Conservation (phyloP, 1,284 basidiomycete genomes). For the Fomitopsis betulina region DNA sequence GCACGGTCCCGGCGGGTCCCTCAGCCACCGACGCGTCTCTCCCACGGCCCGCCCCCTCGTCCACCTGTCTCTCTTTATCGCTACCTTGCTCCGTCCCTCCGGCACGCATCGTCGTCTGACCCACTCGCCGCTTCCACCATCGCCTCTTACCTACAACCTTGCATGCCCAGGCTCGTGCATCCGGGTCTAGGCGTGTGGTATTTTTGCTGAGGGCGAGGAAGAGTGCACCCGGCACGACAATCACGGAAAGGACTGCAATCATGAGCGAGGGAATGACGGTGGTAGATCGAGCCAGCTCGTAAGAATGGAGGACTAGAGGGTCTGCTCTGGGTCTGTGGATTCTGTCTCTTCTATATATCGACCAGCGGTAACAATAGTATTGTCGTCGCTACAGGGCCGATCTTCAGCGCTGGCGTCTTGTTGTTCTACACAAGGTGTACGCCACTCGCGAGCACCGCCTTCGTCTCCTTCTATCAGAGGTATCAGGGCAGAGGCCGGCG, state of each 20-base stretch:
- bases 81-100: neutral
- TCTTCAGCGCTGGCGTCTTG: neutral
- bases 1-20: neutral
- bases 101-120: neutral
- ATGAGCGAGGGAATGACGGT: neutral
- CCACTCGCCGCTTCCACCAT: neutral
- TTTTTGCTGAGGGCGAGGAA: neutral
- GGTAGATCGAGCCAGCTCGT: neutral
- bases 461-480: neutral
- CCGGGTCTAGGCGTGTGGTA: neutral
- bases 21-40: constrained; percentile 7
- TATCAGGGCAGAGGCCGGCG: too few relatives aligned
- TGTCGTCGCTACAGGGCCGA: neutral
- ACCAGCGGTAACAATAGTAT: neutral
- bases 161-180: neutral
- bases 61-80: neutral
- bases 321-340: neutral
- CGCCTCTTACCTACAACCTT: neutral
- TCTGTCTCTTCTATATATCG: neutral
- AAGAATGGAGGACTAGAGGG: neutral
- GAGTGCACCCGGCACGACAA: neutral
- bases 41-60: neutral
- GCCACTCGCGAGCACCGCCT: neutral
- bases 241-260: neutral
- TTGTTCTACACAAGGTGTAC: neutral